These are phyloP conservation scores for Capillidium heterosporum DNA, from an alignment of 371 early-diverging fungal genomes.

Conservation along the genomic window DNA sequence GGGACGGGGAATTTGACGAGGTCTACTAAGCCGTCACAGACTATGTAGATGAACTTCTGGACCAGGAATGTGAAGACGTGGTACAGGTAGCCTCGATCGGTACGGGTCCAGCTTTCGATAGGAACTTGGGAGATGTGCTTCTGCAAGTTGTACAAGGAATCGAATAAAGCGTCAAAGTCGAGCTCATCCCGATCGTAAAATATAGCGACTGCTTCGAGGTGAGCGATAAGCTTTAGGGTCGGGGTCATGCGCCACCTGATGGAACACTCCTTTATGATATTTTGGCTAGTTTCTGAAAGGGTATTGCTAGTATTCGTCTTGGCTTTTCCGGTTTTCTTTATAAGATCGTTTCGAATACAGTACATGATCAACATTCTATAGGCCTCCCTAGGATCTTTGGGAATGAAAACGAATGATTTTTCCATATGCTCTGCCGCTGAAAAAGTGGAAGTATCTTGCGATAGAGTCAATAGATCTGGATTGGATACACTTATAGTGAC, in stretches of 20 bases:
- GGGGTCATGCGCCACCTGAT: not conserved
- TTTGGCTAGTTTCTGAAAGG: not conserved
- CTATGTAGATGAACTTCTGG: not conserved
- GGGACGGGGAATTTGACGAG: not conserved
- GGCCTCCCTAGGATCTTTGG: not conserved
- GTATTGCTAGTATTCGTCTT: not conserved
- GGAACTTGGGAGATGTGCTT: not conserved
- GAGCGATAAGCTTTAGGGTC: not conserved
- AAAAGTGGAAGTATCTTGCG: not conserved
- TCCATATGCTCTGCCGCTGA: not conserved
- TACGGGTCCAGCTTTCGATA: not conserved
- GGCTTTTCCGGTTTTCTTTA: not conserved
- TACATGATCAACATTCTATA: not conserved
- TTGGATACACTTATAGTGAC: not conserved
- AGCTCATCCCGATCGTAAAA: not conserved
- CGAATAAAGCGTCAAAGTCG: not conserved
- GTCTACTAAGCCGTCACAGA: not conserved
- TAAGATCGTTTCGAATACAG: not conserved
- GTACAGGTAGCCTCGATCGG: not conserved
- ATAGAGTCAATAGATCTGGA: not conserved
- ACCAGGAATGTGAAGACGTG: not conserved
- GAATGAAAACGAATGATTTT: not conserved
- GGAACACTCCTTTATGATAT: conserved; percentile 1
- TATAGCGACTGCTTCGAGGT: not conserved
- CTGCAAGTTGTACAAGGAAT: not conserved